Evolutionary conservation across 495 filamentous ascomycete genomes (phyloP), one percentile per base, ranked within the genome.

Genomic region (Aspergillus funiculosus): DNA sequence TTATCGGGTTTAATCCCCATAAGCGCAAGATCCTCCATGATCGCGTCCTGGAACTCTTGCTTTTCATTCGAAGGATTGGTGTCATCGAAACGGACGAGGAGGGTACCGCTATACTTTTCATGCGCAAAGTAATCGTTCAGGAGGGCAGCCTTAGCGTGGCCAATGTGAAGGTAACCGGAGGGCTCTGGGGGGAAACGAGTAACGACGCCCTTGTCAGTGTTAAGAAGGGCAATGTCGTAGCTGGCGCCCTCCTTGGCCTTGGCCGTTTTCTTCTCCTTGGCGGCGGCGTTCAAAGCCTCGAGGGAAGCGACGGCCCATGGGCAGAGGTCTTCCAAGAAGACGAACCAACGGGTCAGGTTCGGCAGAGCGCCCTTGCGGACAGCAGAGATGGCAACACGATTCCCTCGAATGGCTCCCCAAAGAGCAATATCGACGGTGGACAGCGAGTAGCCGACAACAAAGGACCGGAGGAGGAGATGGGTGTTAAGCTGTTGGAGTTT

Each of bases 111-210:
- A 66, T 94, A 94, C 56, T 84, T 83, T 61, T 86, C 80, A 55
- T 95, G 86, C 9, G 89, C 90, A 49, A 95, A 95, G 76, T 89
- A 95, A 59, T 95, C 88, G 66, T 89, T 92, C 30, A 96, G 77
- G 30, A 95, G 73, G 8, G 89, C 90, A 9, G 90, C 90, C 67
- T 95, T 95, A 39, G 87, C 87, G 64, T 95, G 90, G 40, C 90
- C 90, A 46, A 95, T 94, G 66, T 95, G 89, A 24, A 95, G 80
- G 54, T 95, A 95, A 19, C 89, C 89, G 43, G 91, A 95, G 50
- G 92, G 92, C 80, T 98, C 92, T 1, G 92, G 92, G 11, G 91
- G 83, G 71, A 98, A 98, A 49, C 94, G 74, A 18, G 88, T 92
- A 20, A 97, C 87, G 20, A 97, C 90, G 6, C 92, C 92, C 61